Base-by-base conservation (phyloP, 495 filamentous ascomycete genomes). In the Pyrenopolyporus hunteri region DNA sequence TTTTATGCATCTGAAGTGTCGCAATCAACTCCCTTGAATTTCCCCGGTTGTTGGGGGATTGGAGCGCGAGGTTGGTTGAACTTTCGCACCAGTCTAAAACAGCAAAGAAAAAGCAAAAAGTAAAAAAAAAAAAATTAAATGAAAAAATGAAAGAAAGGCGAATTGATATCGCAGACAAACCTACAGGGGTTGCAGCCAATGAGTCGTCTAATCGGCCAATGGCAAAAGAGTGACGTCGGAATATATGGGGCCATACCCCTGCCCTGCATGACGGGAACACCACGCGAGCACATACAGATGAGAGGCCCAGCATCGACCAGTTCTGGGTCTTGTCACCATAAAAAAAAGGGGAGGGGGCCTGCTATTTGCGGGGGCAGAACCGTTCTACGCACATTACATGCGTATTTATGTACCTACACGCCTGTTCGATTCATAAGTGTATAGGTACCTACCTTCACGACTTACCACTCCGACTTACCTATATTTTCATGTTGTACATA, bases 121-220 rank as follows among this genome's bases (percentile, higher is more conserved):
- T n/a, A n/a, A n/a, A n/a, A n/a, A n/a, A n/a, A n/a, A n/a, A n/a
- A n/a, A n/a, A n/a, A n/a, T n/a, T n/a, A n/a, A n/a, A n/a, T n/a
- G n/a, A 20, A 42, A 42, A 26, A 33, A 48, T 26, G 56, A 48
- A 42, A 63, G 45, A 61, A 48, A 56, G 33, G 29, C 42, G 54
- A 61, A 57, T 57, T 69, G 66, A 69, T 69, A 69, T 69, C 58
- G 63, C 40, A 36, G 44, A 44, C 60, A 61, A 60, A 64, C 64
- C 33, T 56, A 42, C 66, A 59, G 40, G 66, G 66, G 55, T 42
- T 10, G 42, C 19, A 37, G 10, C 63, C 51, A 66, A 56, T 58
- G 48, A 45, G 52, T 58, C 57, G 52, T 60, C 54, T 62, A 55
- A 47, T 7, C 1, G 39, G 26, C 66, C 66, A 69, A 69, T 69